phyloP scores from a whole-genome alignment of 75 land plant species.

The Selaginella moellendorffii region DNA sequence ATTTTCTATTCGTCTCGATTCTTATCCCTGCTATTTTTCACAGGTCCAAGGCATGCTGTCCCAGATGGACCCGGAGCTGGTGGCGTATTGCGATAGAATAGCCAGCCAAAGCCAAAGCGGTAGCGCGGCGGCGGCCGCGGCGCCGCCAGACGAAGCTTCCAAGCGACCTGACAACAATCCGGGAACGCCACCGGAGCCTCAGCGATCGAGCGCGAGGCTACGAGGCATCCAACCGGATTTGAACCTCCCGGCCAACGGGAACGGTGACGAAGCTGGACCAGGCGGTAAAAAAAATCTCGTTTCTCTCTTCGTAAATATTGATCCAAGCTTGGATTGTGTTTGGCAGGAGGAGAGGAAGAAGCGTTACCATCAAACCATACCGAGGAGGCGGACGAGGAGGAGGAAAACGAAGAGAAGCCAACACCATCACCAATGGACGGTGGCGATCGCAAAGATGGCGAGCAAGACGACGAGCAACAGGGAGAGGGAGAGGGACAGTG shows the following conservation, averaged over 20 bases:
- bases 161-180: conserved; percentile 4
- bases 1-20: not conserved
- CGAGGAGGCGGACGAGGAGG: not conserved
- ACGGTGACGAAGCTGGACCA: conserved; percentile 32
- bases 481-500: conserved; percentile 5
- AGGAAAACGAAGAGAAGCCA: not conserved
- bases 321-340: not conserved
- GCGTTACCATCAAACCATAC: not conserved
- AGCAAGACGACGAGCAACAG: conserved; percentile 6
- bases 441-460: not conserved
- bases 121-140: conserved; percentile 20
- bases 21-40: not conserved
- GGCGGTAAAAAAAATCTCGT: conserved; percentile 38
- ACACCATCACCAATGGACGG: too few species aligned
- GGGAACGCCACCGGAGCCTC: conserved; percentile 26
- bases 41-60: conserved; percentile 92
- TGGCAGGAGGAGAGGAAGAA: not conserved
- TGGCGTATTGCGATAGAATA: conserved; percentile 67
- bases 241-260: conserved; percentile 41
- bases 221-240: conserved; percentile 80
- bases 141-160: conserved; percentile 22
- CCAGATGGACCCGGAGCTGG: conserved; percentile 80
- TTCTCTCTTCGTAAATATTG: conserved; percentile 32
- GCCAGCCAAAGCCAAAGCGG: conserved; percentile 65
- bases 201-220: conserved; percentile 73